Conservation (phyloP, 768 basidiomycete genomes). For the Hygrocybe coccinea region DNA sequence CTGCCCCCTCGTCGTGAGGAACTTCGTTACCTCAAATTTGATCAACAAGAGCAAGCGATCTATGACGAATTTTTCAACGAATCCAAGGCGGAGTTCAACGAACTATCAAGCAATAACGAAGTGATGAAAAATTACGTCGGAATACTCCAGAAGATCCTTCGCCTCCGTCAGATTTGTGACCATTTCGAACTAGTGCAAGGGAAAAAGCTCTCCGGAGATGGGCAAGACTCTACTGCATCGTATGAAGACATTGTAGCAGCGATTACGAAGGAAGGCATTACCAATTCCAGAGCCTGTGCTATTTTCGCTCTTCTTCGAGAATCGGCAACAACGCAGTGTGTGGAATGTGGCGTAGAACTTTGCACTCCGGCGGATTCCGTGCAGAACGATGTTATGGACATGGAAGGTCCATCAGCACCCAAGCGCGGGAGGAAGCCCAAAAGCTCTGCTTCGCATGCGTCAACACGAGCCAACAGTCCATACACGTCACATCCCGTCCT, state of each 20-base stretch:
- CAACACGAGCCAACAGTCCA: slow-evolving; percentile 74
- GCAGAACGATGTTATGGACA: slow-evolving; percentile 38
- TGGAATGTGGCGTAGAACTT: slow-evolving; percentile 80
- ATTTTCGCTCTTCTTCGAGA: slow-evolving; percentile 84
- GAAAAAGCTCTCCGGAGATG: slow-evolving; percentile 46
- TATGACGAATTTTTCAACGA: slow-evolving; percentile 87
- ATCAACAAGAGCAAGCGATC: slow-evolving; percentile 72
- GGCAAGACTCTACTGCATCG: slow-evolving; percentile 48
- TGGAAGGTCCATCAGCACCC: slow-evolving; percentile 44
- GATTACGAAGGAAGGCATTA: slow-evolving; percentile 77
- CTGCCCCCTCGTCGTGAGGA: slow-evolving; percentile 90
- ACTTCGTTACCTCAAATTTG: slow-evolving; percentile 79
- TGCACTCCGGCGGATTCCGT: slow-evolving; percentile 45
- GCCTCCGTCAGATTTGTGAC: slow-evolving; percentile 96
- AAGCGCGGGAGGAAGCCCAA: slow-evolving; percentile 51
- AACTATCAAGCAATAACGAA: slow-evolving; percentile 81
- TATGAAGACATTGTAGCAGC: slow-evolving; percentile 78
- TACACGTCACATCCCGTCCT: slow-evolving; percentile 60
- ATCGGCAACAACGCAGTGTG: slow-evolving; percentile 82
- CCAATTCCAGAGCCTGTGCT: slow-evolving; percentile 65
- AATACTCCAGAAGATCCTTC: slow-evolving; percentile 92
- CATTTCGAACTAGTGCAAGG: slow-evolving; percentile 86
- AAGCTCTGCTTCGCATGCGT: slow-evolving; percentile 51
- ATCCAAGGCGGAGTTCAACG: slow-evolving; percentile 87
- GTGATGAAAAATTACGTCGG: slow-evolving; percentile 99